Base-by-base conservation (phyloP, 2,329 filamentous ascomycete species). In the Pezicula rhizophila region DNA sequence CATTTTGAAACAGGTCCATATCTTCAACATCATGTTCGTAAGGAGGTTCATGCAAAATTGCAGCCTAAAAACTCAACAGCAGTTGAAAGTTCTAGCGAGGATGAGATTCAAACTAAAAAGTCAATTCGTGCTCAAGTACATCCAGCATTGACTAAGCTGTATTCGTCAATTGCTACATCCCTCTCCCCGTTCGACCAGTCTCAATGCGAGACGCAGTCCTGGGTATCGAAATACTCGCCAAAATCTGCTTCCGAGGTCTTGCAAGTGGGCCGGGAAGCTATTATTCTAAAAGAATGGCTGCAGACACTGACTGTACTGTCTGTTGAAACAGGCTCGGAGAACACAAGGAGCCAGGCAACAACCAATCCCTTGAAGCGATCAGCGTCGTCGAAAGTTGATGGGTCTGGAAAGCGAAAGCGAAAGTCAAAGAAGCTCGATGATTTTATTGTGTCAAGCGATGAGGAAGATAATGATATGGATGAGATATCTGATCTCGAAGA, bases 171-270 rank as follows among this genome's bases (percentile, higher is more conserved):
- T 28, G 68, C 74, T 40, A 74, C 72, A 1, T 74, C 74, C 0
- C 72, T 91, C 11, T 91, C 87, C 4, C 83, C 91, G 0, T 96
- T 91, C 60, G 93, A 99, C 64, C 78, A 71, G 53, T 87, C 84
- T 8, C 77, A 76, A 44, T 95, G 87, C 57, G 92, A 97, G 61
- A 74, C 72, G 2, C 68, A 77, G 25, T 68, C 80, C 8, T 99
- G 93, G 93, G 66, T 75, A 2, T 84, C 92, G 37, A 96, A 97
- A 61, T 96, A 97, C 67, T 80, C 87, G 0, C 93, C 93, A 0
- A 68, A 66, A 23, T 72, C 69, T 33, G 82, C 89, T 2, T 71
- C 72, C 4, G 82, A 92, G 50, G 83, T 97, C 1, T 72, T 99
- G 10, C 91, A 96, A 60, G 65, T 72, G 14, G 85, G 86, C 2